Conservation (phyloP, 805 yeast genomes). For the Danielia oregonensis region DNA sequence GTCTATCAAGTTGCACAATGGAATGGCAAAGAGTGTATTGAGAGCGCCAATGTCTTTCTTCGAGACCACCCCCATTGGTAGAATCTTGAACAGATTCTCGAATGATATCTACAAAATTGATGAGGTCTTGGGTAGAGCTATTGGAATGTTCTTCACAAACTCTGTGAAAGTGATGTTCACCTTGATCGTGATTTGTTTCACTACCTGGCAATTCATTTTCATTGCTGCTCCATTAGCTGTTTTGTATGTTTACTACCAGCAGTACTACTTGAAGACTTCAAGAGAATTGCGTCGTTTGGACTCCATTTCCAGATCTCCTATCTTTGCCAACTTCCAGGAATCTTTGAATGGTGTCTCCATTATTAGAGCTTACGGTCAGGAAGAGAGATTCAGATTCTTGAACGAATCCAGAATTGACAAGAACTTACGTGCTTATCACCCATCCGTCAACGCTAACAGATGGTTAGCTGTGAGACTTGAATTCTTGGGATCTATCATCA, state of each 20-base stretch:
- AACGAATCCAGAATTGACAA: slow-evolving; percentile 73
- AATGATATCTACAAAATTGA: slow-evolving; percentile 88
- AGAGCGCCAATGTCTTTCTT: slow-evolving; percentile 94
- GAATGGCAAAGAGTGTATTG: slow-evolving; percentile 68
- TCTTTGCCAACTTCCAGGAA: slow-evolving; percentile 82
- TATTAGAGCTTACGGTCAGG: slow-evolving; percentile 71
- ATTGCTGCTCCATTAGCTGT: slow-evolving; percentile 66
- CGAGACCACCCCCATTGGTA: slow-evolving; percentile 93
- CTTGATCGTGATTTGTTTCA: slow-evolving; percentile 69
- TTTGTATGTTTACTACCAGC: slow-evolving; percentile 69
- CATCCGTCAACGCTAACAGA: slow-evolving; percentile 88
- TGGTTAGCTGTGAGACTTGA: slow-evolving; percentile 97
- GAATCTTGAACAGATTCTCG: slow-evolving; percentile 86
- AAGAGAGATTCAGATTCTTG: slow-evolving; percentile 56
- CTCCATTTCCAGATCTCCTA: slow-evolving; percentile 75
- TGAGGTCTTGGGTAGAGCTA: slow-evolving; percentile 68
- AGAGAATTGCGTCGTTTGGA: slow-evolving; percentile 82
- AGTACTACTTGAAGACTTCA: slow-evolving; percentile 70
- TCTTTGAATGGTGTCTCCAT: slow-evolving; percentile 72
- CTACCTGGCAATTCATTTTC: slow-evolving; percentile 84
- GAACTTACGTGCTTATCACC: slow-evolving; percentile 90
- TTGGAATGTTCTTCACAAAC: slow-evolving; percentile 64
- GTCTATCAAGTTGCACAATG: slow-evolving; percentile 68
- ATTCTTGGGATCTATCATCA: slow-evolving; percentile 83
- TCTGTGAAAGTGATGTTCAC: slow-evolving; percentile 68